Conservation (phyloP, 202 grass and related monocot species). For the Bolboschoenoplectus hybrid region DNA sequence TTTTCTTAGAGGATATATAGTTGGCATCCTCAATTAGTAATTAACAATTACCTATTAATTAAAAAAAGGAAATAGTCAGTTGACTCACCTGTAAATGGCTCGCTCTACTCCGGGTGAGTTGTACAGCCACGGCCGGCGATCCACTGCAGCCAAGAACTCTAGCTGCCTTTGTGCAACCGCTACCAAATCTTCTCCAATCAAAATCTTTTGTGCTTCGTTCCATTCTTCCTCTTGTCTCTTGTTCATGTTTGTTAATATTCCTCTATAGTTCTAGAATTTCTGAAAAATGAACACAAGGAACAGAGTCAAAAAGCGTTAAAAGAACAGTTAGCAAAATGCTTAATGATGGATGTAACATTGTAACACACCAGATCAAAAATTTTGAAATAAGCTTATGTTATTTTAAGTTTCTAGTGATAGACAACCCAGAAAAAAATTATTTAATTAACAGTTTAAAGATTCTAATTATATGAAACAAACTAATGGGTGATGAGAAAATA, state of each 20-base stretch:
- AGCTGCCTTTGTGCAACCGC: constrained; percentile 58
- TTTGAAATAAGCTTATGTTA: too few species aligned
- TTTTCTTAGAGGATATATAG: neutral
- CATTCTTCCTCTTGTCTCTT: constrained; percentile 56
- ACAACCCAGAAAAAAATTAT: too few species aligned
- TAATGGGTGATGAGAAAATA: too few species aligned
- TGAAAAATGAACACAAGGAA: too few species aligned
- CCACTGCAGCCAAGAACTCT: constrained; percentile 65
- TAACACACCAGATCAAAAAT: too few species aligned
- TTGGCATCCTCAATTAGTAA: neutral
- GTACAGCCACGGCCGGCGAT: constrained; percentile 76
- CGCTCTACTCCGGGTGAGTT: constrained; percentile 56
- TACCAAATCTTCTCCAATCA: constrained; percentile 55
- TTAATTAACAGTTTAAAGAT: too few species aligned
- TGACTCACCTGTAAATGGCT: constrained; percentile 57
- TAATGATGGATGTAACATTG: too few species aligned
- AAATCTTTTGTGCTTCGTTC: constrained; percentile 62
- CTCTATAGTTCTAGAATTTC: too few species aligned
- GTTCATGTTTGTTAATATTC: constrained; percentile 47
- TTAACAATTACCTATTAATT: neutral
- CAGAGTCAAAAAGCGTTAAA: too few species aligned
- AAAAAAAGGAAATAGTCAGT: neutral
- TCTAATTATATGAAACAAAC: too few species aligned
- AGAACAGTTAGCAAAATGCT: too few species aligned
- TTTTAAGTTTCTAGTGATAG: too few species aligned